Evolutionary conservation across 352 stramenopile genomes (phyloP).

Genomic region (Stramenopiles sp.): DNA sequence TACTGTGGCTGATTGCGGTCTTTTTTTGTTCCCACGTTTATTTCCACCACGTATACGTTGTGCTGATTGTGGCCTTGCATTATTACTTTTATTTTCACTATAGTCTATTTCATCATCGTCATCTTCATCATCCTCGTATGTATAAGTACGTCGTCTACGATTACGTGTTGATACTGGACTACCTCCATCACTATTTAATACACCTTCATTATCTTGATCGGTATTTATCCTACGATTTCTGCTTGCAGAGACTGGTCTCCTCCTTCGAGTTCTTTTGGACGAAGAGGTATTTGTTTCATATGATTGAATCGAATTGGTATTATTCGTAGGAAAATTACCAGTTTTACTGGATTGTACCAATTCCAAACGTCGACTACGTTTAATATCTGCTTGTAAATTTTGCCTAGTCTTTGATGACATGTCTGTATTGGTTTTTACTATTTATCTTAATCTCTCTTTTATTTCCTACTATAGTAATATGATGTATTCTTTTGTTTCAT

Average conservation of each 20-base stretch:
- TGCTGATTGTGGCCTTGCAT: not conserved
- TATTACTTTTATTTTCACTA: too few relatives aligned
- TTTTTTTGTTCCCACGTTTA: not conserved
- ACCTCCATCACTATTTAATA: not conserved
- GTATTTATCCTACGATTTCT: not conserved
- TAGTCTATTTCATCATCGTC: too few relatives aligned
- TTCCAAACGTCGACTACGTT: not conserved
- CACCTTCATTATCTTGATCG: not conserved
- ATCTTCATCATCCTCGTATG: not conserved
- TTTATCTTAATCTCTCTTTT: too few relatives aligned
- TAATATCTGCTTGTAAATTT: not conserved
- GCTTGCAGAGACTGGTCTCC: not conserved
- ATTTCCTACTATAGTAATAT: too few relatives aligned
- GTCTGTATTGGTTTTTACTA: too few relatives aligned
- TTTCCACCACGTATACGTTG: not conserved
- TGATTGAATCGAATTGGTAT: not conserved
- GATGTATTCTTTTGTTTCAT: too few relatives aligned
- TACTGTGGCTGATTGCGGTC: not conserved
- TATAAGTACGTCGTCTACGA: not conserved
- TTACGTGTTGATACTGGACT: not conserved
- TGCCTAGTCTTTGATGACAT: slow-evolving; percentile 1
- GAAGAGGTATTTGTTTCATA: not conserved
- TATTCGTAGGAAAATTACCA: not conserved
- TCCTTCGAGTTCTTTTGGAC: not conserved
- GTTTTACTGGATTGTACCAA: not conserved